phyloP scores from a whole-genome alignment of 2,329 filamentous ascomycete genomes.

The Cytospora leucostoma region DNA sequence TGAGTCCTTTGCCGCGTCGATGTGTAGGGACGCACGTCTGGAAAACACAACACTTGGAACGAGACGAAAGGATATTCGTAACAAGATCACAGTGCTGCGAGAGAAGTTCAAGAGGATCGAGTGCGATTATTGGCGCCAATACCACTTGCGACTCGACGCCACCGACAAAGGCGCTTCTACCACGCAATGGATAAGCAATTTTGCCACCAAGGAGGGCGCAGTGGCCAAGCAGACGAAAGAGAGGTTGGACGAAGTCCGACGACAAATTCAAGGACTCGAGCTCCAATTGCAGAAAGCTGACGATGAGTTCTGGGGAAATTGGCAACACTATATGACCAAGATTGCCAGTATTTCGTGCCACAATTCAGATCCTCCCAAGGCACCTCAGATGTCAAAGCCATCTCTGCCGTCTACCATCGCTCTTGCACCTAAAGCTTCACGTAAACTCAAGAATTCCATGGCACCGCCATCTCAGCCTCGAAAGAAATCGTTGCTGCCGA shows the following conservation, averaged over 20 bases:
- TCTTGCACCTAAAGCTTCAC: not conserved
- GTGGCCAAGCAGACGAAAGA: not conserved
- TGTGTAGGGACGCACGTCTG: constrained; percentile 2
- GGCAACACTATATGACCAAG: constrained; percentile 6
- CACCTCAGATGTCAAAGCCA: not conserved
- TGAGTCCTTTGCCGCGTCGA: not conserved
- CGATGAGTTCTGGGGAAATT: constrained; percentile 15
- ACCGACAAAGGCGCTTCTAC: not conserved
- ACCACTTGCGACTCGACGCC: not conserved
- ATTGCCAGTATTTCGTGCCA: not conserved
- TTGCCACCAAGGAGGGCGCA: constrained; percentile 2
- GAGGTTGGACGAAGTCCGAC: not conserved
- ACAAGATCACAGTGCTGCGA: not conserved
- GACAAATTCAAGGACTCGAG: not conserved
- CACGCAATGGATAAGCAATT: constrained; percentile 2
- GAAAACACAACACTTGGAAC: not conserved
- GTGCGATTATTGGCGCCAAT: constrained; percentile 7
- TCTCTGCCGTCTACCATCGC: not conserved
- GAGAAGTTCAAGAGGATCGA: not conserved
- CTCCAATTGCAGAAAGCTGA: not conserved
- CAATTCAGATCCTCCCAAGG: not conserved
- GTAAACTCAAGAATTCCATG: not conserved
- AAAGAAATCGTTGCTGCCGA: not conserved
- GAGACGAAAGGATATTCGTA: constrained; percentile 2
- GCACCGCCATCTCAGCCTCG: not conserved